Conservation (phyloP, 768 basidiomycete genomes). For the Termitomyces heimii region DNA sequence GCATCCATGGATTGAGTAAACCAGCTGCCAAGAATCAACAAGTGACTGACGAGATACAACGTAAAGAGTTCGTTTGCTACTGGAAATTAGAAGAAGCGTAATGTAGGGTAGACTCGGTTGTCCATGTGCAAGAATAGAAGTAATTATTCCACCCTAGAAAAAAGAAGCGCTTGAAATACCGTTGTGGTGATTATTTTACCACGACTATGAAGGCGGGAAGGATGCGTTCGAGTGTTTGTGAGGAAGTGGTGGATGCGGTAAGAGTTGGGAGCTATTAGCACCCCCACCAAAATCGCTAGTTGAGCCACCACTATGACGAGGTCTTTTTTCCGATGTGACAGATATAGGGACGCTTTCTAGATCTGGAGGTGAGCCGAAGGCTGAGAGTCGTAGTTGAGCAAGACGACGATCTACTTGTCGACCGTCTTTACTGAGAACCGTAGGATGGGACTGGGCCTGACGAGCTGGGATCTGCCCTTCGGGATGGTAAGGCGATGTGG, state of each 20-base stretch:
- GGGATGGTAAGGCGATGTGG: conserved; percentile 33
- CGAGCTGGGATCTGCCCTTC: conserved; percentile 12
- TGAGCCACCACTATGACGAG: conserved; percentile 35
- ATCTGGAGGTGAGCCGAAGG: conserved; percentile 41
- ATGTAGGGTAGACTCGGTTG: neutral
- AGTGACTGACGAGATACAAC: neutral
- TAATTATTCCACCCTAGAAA: neutral
- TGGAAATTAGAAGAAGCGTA: neutral
- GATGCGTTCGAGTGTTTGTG: neutral
- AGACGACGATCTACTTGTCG: conserved; percentile 25
- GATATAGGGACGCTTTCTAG: conserved; percentile 46
- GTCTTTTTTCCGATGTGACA: conserved; percentile 43
- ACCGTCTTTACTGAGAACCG: neutral
- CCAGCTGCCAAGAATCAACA: no score
- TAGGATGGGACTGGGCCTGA: neutral
- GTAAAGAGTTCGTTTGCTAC: neutral
- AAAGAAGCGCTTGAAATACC: neutral
- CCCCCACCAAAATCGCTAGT: conserved; percentile 17
- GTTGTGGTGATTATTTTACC: neutral
- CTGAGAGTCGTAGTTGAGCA: conserved; percentile 25
- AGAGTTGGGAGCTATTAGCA: conserved; percentile 24
- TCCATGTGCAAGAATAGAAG: neutral
- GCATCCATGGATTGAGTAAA: neutral
- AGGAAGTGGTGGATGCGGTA: conserved; percentile 37
- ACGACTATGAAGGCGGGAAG: neutral